Percentiles rank a stretch among this genome's conserved stretches.
These are phyloP conservation scores for Podospora tetraspora DNA, from an alignment of 495 filamentous ascomycete genomes.

Conservation along the genomic window DNA sequence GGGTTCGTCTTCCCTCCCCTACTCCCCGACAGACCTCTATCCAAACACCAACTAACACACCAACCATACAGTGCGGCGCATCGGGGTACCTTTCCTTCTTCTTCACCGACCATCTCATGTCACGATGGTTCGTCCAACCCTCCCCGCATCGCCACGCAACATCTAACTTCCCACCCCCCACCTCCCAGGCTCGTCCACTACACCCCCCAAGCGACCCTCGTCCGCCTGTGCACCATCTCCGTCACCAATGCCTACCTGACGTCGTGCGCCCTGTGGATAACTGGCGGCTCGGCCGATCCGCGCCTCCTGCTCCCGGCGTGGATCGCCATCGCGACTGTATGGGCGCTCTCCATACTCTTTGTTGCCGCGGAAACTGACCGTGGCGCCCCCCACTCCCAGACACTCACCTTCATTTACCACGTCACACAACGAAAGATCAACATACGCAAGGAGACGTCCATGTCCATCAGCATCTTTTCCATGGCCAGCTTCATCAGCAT, in stretches of 20 bases:
- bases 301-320: constrained; percentile 77
- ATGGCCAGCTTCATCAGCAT: constrained; percentile 72
- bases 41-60: neutral
- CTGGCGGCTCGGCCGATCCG: constrained; percentile 67
- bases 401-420: constrained; percentile 73
- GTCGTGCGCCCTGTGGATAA: constrained; percentile 71
- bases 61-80: constrained; percentile 58
- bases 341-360: constrained; percentile 14
- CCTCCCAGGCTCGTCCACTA: constrained; percentile 71
- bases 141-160: neutral
- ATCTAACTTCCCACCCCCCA: neutral
- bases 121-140: constrained; percentile 58
- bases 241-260: constrained; percentile 76
- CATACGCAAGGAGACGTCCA: constrained; percentile 74
- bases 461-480: constrained; percentile 70
- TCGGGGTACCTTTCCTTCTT: constrained; percentile 84
- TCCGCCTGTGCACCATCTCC: constrained; percentile 75
- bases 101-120: constrained; percentile 91
- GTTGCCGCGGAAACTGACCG: constrained; percentile 2
- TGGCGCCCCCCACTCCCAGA: constrained; percentile 37
- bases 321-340: constrained; percentile 76
- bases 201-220: constrained; percentile 76
- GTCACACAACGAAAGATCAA: constrained; percentile 74
- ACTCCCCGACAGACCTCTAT: neutral
- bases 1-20: constrained; percentile 55